Conservation (phyloP, 2,329 filamentous ascomycete species). For the Zymoseptoria passerinii region DNA sequence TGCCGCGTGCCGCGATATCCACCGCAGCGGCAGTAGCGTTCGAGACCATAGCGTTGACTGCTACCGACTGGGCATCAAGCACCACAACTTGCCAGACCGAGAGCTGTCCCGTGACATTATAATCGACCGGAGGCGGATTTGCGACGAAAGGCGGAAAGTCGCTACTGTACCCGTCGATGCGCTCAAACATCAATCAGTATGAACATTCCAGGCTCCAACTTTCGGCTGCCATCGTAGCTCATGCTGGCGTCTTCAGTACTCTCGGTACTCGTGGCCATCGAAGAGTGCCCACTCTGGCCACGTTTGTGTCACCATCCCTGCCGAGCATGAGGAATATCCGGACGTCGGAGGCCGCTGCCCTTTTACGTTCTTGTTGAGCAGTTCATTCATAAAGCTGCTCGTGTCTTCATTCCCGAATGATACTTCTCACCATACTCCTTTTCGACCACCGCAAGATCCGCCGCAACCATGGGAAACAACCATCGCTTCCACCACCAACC, state of each 20-base stretch:
- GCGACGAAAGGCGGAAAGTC: constrained; percentile 40
- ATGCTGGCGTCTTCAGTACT: too few relatives aligned
- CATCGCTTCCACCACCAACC: not conserved
- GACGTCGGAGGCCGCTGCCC: too few relatives aligned
- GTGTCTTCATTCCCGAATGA: not conserved
- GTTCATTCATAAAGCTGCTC: too few relatives aligned
- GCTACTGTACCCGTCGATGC: constrained; percentile 55
- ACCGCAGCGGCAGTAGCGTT: constrained; percentile 51
- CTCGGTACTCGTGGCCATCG: too few relatives aligned
- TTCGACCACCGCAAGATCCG: not conserved
- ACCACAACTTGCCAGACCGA: constrained; percentile 55
- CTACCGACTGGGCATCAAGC: constrained; percentile 52
- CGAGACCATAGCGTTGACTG: constrained; percentile 42
- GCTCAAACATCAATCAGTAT: constrained; percentile 56
- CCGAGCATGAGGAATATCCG: too few relatives aligned
- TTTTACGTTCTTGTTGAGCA: too few relatives aligned
- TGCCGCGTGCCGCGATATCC: constrained; percentile 50
- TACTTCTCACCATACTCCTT: not conserved
- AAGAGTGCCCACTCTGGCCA: too few relatives aligned
- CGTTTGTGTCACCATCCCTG: too few relatives aligned
- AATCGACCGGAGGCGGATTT: constrained; percentile 22
- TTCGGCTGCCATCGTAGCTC: constrained; percentile 42
- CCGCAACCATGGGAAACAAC: not conserved
- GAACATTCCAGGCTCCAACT: constrained; percentile 47
- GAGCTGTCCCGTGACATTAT: constrained; percentile 41